Base-by-base conservation (phyloP, 2,329 filamentous ascomycete genomes). In the Calonectria pseudoreteaudii region DNA sequence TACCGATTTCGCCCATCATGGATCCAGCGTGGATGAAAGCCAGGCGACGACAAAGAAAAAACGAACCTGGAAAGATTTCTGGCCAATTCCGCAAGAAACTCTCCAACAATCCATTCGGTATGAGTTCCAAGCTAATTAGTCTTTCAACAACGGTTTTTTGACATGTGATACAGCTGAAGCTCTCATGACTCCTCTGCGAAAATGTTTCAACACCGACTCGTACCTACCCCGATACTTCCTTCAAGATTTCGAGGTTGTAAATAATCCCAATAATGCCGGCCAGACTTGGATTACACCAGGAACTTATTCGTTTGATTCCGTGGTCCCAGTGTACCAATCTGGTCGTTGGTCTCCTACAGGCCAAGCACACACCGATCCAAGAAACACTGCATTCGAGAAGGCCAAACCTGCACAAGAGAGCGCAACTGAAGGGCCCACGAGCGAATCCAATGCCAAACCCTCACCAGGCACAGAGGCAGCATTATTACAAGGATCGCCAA, bases 81-180 rank as follows among this genome's bases (percentile, higher is more conserved):
- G 86, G 84, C 16, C 83, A 87, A 3, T 90, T 94, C 73, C 90
- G 93, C 79, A 87, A 86, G 71, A 88, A 90, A 72, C 84, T 95
- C 2, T 85, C 85, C 36, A 87, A 87, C 47, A 95, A 94, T 76
- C 87, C 92, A 3, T 95, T 90, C 77, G 93, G 92, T 93, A 85
- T 36, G 85, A 16, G 10, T 18, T 13, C 9, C 49, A 14, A 18
- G 3, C 16, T 7, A 26, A 4, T 11, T 30, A 13, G 0, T 5
- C 20, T 47, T 8, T 20, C 23, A 23, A 16, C n/a, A 8, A 13
- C 8, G 31, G 18, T 23, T 70, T 20, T 23, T 69, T 74, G 66
- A 65, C 50, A 28, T 49, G 68, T 7, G 16, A 3, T 38, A 31
- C 69, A 94, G 93, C 93, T 4, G 88, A 88, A 56, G 90, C 91